Evolutionary conservation across 2,329 filamentous ascomycete species (phyloP).

Genomic region (Pseudogymnoascus sp.): DNA sequence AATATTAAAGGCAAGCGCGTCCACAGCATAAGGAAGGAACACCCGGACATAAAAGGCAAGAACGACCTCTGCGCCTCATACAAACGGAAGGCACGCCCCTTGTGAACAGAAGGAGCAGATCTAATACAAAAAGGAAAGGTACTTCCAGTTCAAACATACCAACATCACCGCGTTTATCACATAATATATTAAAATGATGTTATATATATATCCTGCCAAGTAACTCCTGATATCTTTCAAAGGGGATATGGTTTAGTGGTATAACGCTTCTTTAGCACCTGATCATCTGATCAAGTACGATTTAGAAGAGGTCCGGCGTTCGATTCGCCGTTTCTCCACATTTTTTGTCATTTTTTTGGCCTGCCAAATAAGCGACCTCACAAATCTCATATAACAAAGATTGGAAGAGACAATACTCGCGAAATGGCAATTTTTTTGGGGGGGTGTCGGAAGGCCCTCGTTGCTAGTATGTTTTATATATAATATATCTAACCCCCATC

Average conservation of each 20-base stretch:
- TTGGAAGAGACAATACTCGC: no score
- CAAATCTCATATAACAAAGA: not conserved
- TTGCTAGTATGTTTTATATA: no score
- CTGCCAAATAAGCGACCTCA: not conserved
- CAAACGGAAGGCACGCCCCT: not conserved
- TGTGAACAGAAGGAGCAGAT: no score
- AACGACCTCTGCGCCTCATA: not conserved
- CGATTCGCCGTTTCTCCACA: slow-evolving; percentile 11
- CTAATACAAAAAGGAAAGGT: no score
- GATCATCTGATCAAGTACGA: slow-evolving; percentile 2
- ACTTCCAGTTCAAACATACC: not conserved
- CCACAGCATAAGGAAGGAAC: not conserved
- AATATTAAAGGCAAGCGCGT: not conserved
- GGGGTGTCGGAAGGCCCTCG: no score
- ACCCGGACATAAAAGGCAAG: not conserved
- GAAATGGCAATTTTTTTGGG: no score
- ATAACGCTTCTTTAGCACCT: slow-evolving; percentile 11
- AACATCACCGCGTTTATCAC: no score
- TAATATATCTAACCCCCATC: no score
- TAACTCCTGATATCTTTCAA: not conserved
- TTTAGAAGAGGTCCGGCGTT: slow-evolving; percentile 10
- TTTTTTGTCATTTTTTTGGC: not conserved
- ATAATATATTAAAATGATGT: no score
- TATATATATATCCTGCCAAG: not conserved
- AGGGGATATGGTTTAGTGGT: slow-evolving; percentile 12